Base-by-base conservation (phyloP, 306 rosid species). In the Aeschynomene evenia region DNA sequence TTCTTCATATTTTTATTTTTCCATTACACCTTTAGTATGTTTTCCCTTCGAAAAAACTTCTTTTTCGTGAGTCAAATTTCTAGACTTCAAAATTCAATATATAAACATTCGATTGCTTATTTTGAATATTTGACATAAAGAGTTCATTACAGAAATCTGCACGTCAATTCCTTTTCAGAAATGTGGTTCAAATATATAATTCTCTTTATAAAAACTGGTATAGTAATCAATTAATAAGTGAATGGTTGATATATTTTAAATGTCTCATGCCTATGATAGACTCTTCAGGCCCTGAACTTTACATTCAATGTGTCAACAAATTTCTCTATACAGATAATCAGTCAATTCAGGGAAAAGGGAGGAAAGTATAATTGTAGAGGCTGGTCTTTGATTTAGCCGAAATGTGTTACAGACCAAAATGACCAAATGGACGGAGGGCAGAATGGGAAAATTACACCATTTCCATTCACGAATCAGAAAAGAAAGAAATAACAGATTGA, bases 161-260 rank as follows among this genome's bases (percentile, higher is more conserved):
- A 1, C 59, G 28, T 46, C 23, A 34, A 50, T 24, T 24, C 20
- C 33, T 34, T 48, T 20, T 67, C 55, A 51, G 53, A 62, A 19
- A 42, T 39, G 53, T 54, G 64, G 37, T 50, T 37, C 45, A 39
- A 52, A 37, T 50, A 72, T 34, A 73, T 9, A 29, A 62, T 60
- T 12, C 18, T 39, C 46, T 29, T n/a, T 20, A 53, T 13, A 6
- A 39, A 11, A 3, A 26, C 33, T 2, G n/a, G 16, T 29, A 28
- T 24, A 24, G 20, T 20, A 24, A 19, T 51, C 37, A 1, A 26
- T 31, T 48, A 46, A 48, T 26, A 31, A 20, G 14, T 66, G 16
- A 33, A 10, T 36, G 18, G 33, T 21, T 21, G 18, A 50, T 34
- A 50, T 34, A 36, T 33, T 51, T 14, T 68, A 39, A 13, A 16